A percentile compares a stretch with the other conserved stretches of the same genome.
These are phyloP conservation scores for Fusarium mexicanum DNA, from an alignment of 2,329 filamentous ascomycete species.

Conservation along the genomic window DNA sequence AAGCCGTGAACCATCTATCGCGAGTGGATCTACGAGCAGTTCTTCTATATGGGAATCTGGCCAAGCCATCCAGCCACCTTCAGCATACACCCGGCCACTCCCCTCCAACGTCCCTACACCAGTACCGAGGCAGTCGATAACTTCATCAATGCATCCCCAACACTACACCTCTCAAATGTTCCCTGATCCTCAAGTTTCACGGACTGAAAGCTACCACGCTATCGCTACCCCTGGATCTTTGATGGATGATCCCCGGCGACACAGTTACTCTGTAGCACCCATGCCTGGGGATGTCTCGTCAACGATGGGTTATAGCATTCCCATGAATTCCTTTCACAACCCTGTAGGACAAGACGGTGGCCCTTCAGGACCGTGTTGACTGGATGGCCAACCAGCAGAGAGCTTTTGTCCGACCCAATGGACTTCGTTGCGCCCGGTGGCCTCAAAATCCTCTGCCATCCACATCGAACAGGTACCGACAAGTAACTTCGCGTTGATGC, in stretches of 20 bases:
- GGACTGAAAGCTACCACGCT: slow-evolving; percentile 35
- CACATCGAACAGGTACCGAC: not conserved
- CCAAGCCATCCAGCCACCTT: slow-evolving; percentile 37
- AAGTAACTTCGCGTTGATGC: not conserved
- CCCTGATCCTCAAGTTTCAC: slow-evolving; percentile 29
- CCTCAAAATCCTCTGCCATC: not conserved
- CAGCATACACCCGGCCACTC: slow-evolving; percentile 43
- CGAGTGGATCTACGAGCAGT: slow-evolving; percentile 46
- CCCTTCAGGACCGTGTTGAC: slow-evolving; percentile 39
- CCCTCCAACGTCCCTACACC: slow-evolving; percentile 35
- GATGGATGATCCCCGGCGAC: slow-evolving; percentile 39
- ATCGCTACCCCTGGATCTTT: slow-evolving; percentile 35
- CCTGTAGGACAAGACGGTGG: slow-evolving; percentile 29
- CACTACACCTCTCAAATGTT: slow-evolving; percentile 38
- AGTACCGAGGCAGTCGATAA: slow-evolving; percentile 36
- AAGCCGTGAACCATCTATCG: slow-evolving; percentile 47
- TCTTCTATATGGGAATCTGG: slow-evolving; percentile 49
- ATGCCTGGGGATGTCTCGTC: slow-evolving; percentile 35
- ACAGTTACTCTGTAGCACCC: slow-evolving; percentile 38
- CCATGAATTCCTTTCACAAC: slow-evolving; percentile 40
- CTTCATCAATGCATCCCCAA: slow-evolving; percentile 37
- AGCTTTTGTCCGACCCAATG: slow-evolving; percentile 5
- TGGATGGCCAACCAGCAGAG: slow-evolving; percentile 7
- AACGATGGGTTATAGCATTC: slow-evolving; percentile 39
- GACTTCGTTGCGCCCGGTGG: not conserved